Base-by-base conservation (phyloP, 495 filamentous ascomycete genomes). In the Tuber calosporum region DNA sequence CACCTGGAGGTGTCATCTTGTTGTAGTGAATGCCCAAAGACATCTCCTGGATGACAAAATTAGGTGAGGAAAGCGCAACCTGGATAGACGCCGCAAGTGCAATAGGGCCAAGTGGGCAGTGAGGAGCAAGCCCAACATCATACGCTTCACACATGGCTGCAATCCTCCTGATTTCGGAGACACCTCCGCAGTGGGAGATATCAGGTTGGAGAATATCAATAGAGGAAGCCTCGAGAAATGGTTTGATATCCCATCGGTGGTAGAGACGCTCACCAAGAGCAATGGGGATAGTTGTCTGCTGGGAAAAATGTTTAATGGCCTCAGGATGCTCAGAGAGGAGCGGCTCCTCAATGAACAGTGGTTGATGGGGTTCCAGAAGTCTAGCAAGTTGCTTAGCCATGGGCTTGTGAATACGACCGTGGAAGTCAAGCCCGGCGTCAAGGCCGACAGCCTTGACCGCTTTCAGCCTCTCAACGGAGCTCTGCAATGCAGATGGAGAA, bases 1-100 rank as follows among this genome's bases (percentile, higher is more conserved):
- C 87, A 48, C 86, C 88, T 19, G 71, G 26, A 26, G 77, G 76
- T 22, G 67, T 81, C 77, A 87, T 87, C 26, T 83, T 83, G 77
- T 93, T 93, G 80, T 93, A 93, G 82, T 94, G 91, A 70, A 94
- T 93, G 0, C 90, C 91, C 68, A 92, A 76, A 71, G 87, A 88
- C 91, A 93, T 93, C 84, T 94, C 91, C 82, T 92, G 91, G 69
- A 94, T 93, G 42, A 86, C 88, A 80, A 92, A 92, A 79, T 94
- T 93, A 2, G 90, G 84, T 41, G 85, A 88, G 17, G 84, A 81
- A 43, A 89, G 83, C 43, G 87, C 89, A 38, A 92, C 86, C 79
- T 93, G 90, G 77, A 93, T 84, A 75, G 87, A 89, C 17, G 91
- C 91, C 2, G 91, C 91, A 58, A 94, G 82, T 0, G 91, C 89